Evolutionary conservation across 108 stramenopile genomes (phyloP), one percentile per base, ranked within the genome.

Genomic region (Skeletonema menzelii): DNA sequence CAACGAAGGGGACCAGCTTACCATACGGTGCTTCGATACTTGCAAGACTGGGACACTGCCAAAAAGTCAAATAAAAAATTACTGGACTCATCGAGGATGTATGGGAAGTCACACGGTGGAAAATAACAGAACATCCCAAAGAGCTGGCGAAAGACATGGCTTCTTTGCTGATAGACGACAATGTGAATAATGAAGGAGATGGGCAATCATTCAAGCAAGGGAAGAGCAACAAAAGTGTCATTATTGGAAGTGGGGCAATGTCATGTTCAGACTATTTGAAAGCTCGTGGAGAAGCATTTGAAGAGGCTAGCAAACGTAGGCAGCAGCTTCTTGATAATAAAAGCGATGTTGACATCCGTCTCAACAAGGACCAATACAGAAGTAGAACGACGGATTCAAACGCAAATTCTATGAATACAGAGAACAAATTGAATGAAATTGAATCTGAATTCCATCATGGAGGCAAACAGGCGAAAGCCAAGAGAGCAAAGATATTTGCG

Each of bases 241-340:
- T 72, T 31, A 64, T 66, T 22, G 76, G 75, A 42, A 61, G 57
- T 63, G 75, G 73, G 8, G 89, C 87, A 2, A 76, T 90, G 15
- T 86, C 85, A 15, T 88, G 76, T 59, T 85, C 89, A 2, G 72
- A 59, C 11, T 90, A 90, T 59, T 76, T 90, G 53, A 76, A 87
- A 63, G 38, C 66, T 56, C 79, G 89, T 30, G 60, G 71, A 26
- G 69, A 85, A 2, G 60, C 69, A 26, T 72, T 59, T 32, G 42
- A 65, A 34, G 15, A 38, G 19, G 70, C 44, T 0, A 35, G 37
- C 31, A n/a, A 20, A 15, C 38, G 61, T 27, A 75, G 44, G 42
- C 27, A 42, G 6, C 17, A 57, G 40, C 17, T 80, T 70, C 74
- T 61, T 70, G 61, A 32, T 32, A 30, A 0, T 4, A 32, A 32